These are phyloP conservation scores for Leccinum fibrillosum DNA, from an alignment of 768 basidiomycete genomes.

Conservation along the genomic window DNA sequence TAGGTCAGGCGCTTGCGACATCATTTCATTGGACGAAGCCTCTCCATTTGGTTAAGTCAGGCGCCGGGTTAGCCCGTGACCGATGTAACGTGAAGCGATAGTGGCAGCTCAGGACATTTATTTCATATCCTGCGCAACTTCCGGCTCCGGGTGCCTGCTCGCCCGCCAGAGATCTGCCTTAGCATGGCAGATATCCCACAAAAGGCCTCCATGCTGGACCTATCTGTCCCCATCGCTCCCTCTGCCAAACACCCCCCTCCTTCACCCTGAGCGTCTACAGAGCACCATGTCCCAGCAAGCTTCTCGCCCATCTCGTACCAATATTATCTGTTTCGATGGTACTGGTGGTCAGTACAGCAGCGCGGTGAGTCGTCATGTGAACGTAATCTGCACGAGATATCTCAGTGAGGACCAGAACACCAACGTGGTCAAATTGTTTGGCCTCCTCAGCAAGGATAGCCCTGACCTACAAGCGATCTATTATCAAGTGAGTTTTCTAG, in stretches of 20 bases:
- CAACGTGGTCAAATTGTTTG: conserved; percentile 69
- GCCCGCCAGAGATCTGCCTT: not conserved
- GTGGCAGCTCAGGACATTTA: not conserved
- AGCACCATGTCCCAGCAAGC: conserved; percentile 14
- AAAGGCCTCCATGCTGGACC: not conserved
- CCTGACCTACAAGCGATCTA: conserved; percentile 58
- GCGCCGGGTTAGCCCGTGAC: not conserved
- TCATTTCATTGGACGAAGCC: not conserved
- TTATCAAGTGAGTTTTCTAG: conserved; percentile 55
- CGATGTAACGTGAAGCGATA: not conserved
- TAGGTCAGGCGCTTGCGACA: not conserved
- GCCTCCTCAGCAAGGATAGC: conserved; percentile 56
- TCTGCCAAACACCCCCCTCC: not conserved
- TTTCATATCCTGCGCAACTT: not conserved
- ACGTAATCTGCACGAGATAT: not conserved
- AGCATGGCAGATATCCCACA: conserved; percentile 1
- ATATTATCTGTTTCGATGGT: conserved; percentile 72
- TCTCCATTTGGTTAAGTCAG: not conserved
- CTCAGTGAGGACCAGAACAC: conserved; percentile 43
- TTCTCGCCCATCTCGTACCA: conserved; percentile 34
- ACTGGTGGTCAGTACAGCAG: conserved; percentile 52
- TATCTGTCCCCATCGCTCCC: not conserved
- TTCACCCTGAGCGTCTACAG: not conserved
- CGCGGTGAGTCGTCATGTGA: conserved; percentile 34
- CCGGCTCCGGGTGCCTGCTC: not conserved